Evolutionary conservation across 192 early-diverging fungal species (phyloP), one percentile per base, ranked within the genome.

Genomic region (Backusella tarrabulga): DNA sequence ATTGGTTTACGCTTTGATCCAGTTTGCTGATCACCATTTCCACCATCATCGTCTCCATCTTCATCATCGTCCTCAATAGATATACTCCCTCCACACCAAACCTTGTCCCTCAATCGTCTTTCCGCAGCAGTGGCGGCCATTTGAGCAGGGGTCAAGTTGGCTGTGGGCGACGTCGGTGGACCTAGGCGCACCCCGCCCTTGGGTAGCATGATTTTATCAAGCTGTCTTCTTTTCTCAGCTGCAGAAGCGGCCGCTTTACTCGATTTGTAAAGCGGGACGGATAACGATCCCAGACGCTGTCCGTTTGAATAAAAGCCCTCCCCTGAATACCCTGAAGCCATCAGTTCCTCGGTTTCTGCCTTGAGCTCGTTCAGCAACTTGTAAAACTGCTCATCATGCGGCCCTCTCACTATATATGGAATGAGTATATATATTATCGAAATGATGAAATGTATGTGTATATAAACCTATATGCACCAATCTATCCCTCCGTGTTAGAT

Each of bases 81-180:
- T 34, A 74, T 35, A 54, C 72, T 60, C 29, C 77, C 84, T n/a
- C 91, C 92, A 76, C 94, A 94, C 93, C 92, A 94, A 1, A 90
- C 36, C 4, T 81, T 74, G 82, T 94, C 94, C 72, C 75, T 80
- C 56, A 74, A 76, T 26, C 94, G 75, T 56, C 86, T 75, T 79
- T 94, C 94, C 6, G 92, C 92, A n/a, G 92, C 92, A 76, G 82
- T 68, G 0, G 88, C 90, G 14, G 92, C 91, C 83, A 94, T 70
- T 74, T 92, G 83, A 14, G 75, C 79, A n/a, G 90, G 88, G 44
- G 85, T 81, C 19, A 89, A 46, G n/a, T 75, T 80, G 19, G 71
- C 67, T 50, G 68, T 38, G 23, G 12, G 19, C 21, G 35, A 68
- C 19, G 77, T 72, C 1, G 19, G 4, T 21, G 46, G 6, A 42